Evolutionary conservation across 306 rosid species (phyloP).

Genomic region (Carpinus fangiana): DNA sequence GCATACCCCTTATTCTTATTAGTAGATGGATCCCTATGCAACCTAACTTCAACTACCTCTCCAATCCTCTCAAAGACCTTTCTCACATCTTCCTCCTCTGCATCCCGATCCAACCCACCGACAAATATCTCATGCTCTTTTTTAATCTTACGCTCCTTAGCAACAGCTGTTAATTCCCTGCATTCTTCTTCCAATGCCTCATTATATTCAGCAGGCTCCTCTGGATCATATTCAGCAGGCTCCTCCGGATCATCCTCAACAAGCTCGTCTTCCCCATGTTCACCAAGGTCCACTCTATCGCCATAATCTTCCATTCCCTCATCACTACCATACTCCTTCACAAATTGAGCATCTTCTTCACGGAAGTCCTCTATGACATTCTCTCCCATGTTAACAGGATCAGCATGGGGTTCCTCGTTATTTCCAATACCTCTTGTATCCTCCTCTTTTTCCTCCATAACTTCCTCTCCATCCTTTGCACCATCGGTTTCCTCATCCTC

Average conservation of each 20-base stretch:
- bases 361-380: conserved; percentile 28
- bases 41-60: conserved; percentile 72
- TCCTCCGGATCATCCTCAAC: conserved; percentile 46
- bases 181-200: conserved; percentile 49
- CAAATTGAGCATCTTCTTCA: conserved; percentile 33
- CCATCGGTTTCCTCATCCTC: conserved; percentile 29
- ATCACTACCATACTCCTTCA: conserved; percentile 30
- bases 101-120: conserved; percentile 77
- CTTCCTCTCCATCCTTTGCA: conserved; percentile 33
- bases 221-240: conserved; percentile 30
- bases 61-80: conserved; percentile 74
- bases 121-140: conserved; percentile 80
- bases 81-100: conserved; percentile 71
- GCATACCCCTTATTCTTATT: conserved; percentile 81
- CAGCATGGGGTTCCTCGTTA: conserved; percentile 23
- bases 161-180: conserved; percentile 51
- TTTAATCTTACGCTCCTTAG: conserved; percentile 54
- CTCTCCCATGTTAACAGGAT: conserved; percentile 22
- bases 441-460: conserved; percentile 33
- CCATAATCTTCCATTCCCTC: conserved; percentile 31
- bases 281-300: conserved; percentile 52
- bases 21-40: conserved; percentile 62
- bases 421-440: conserved; percentile 29
- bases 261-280: conserved; percentile 48
- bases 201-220: conserved; percentile 46